Base-by-base conservation (phyloP, 2,329 filamentous ascomycete genomes). In the Coniella vitis region DNA sequence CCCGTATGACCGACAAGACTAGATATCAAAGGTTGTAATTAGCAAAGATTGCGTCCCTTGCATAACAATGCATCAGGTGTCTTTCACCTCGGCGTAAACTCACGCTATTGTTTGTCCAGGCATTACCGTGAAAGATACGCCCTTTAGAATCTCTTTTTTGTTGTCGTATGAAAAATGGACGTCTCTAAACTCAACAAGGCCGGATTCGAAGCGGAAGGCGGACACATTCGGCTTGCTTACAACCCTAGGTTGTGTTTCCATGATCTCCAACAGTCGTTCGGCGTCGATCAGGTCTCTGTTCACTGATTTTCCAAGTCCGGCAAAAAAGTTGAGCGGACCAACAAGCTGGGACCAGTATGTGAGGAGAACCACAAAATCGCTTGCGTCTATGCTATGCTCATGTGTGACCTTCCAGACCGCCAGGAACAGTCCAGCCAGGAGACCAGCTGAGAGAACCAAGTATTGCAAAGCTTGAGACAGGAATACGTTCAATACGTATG, bases 291-390 rank as follows among this genome's bases (percentile, higher is more conserved):
- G 68, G 49, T 79, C 72, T 53, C 73, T 70, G 49, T 76, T 77
- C 53, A 82, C 71, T 42, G 65, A 74, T 58, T 76, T 78, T 7
- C 78, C 76, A 22, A 81, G 64, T 16, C 68, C 67, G 7, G 77
- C 74, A 59, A 89, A 87, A 63, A 86, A 87, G 55, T 82, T 82
- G 46, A 89, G 72, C 2, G 85, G 85, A 2, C 78, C 75, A 38
- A 84, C 84, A 34, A 89, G 71, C 59, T 88, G 84, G 16, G 77
- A 76, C 83, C 87, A 87, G 63, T 88, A 89, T 46, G 83, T 84
- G 52, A 88, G 67, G 14, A 89, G 70, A 65, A 83, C 79, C 48
- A 86, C 80, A 56, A 89, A 87, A 55, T 84, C 75, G 48, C 84
- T 84, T 4, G 78, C 75, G 45, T 75, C 65, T 1, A 74, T 75